A percentile compares a stretch with the other conserved stretches of the same genome.
phyloP scores from a whole-genome alignment of 768 basidiomycete genomes.

The Boletus vinaceobasis region DNA sequence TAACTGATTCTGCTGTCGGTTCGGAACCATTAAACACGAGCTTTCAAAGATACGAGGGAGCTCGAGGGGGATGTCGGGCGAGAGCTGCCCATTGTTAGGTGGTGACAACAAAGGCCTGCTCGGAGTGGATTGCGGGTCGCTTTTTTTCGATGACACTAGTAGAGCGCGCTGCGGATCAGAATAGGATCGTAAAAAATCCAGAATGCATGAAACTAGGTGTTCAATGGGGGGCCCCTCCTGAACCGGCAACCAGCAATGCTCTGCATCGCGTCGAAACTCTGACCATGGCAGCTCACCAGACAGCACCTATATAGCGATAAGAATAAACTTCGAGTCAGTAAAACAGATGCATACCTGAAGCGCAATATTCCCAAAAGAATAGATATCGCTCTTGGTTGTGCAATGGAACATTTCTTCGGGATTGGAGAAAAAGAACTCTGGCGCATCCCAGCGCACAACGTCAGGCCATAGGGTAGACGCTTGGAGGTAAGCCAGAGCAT shows the following conservation, averaged over 20 bases:
- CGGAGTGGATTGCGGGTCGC: background rate
- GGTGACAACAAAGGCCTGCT: background rate
- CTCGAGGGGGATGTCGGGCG: background rate
- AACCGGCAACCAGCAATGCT: constrained; percentile 2
- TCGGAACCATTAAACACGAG: background rate
- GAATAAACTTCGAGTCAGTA: background rate
- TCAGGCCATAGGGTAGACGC: constrained; percentile 2
- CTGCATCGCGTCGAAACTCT: background rate
- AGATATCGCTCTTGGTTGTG: constrained; percentile 9
- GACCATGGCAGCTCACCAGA: constrained; percentile 6
- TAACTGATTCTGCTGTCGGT: background rate
- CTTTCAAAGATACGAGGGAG: background rate
- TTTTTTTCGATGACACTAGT: background rate
- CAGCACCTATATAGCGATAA: background rate
- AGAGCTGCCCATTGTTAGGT: background rate
- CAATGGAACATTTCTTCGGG: background rate
- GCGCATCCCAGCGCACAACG: constrained; percentile 6
- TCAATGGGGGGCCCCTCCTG: constrained; percentile 2
- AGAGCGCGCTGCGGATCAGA: background rate
- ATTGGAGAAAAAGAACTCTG: constrained; percentile 2
- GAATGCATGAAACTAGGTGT: background rate
- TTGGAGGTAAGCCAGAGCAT: constrained; percentile 2
- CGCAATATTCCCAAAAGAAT: constrained; percentile 5
- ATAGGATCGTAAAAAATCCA: background rate
- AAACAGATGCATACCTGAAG: constrained; percentile 1